phyloP scores from a whole-genome alignment of 2,329 filamentous ascomycete genomes.

The Ceratocystis smalleyi region DNA sequence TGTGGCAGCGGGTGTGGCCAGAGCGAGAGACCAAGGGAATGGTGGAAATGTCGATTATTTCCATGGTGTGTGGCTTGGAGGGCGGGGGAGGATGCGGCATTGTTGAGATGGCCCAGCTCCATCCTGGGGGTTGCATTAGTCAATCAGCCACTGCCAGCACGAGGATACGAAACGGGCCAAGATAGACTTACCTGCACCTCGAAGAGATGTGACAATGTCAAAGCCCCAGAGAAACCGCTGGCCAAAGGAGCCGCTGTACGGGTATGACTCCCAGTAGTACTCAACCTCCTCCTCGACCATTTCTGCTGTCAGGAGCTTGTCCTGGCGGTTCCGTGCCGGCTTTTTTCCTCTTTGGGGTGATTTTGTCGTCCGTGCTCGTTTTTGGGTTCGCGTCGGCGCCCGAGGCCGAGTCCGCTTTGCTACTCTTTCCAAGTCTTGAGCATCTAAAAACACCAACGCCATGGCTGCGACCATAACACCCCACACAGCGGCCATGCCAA shows the following conservation, averaged over 20 bases:
- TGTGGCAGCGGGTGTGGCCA: constrained; percentile 33
- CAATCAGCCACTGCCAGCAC: neutral
- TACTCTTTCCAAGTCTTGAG: constrained; percentile 41
- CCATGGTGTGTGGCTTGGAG: constrained; percentile 26
- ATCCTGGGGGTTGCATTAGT: constrained; percentile 27
- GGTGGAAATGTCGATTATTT: constrained; percentile 28
- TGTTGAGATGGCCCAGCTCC: constrained; percentile 40
- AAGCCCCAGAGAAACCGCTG: constrained; percentile 39
- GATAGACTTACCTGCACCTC: constrained; percentile 34
- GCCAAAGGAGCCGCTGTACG: constrained; percentile 32
- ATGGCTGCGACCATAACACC: constrained; percentile 34
- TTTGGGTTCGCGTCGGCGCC: neutral
- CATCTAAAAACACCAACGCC: constrained; percentile 37
- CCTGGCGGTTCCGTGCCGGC: neutral
- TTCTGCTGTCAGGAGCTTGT: constrained; percentile 5
- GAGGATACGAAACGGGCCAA: neutral
- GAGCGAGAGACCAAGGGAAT: constrained; percentile 29
- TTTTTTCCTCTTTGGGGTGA: neutral
- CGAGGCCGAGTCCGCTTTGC: constrained; percentile 22
- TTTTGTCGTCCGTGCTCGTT: neutral
- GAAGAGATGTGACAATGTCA: constrained; percentile 40
- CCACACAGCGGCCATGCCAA: constrained; percentile 37
- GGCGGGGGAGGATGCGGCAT: constrained; percentile 33
- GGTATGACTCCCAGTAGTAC: constrained; percentile 47
- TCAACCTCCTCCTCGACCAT: constrained; percentile 25